phyloP scores from a whole-genome alignment of 495 filamentous ascomycete genomes.

The Penicillium malachiteum region DNA sequence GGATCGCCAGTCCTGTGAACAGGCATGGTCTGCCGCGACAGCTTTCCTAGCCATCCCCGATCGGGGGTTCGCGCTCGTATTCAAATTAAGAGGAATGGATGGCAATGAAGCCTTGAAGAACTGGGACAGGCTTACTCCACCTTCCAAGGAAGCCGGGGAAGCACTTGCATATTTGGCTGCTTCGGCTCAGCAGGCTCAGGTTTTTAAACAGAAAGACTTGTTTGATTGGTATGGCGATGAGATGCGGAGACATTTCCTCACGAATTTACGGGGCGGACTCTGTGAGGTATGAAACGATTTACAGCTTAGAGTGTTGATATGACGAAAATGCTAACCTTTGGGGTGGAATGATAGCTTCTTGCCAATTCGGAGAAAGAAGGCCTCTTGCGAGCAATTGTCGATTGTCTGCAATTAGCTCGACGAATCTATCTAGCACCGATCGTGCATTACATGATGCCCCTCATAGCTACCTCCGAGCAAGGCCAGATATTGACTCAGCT shows the following conservation, averaged over 20 bases:
- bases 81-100: conserved; percentile 21
- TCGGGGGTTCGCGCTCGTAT: conserved; percentile 26
- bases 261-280: conserved; percentile 39
- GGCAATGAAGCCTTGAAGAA: conserved; percentile 29
- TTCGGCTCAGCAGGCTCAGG: conserved; percentile 4
- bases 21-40: conserved; percentile 68
- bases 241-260: conserved; percentile 51
- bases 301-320: not conserved
- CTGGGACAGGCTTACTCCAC: conserved; percentile 33
- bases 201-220: conserved; percentile 22
- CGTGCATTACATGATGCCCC: conserved; percentile 37
- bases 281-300: conserved; percentile 29
- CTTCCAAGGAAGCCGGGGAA: conserved; percentile 32
- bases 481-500: conserved; percentile 50
- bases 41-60: conserved; percentile 58
- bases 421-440: conserved; percentile 49
- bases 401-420: conserved; percentile 43
- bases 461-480: conserved; percentile 26
- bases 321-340: conserved; percentile 3
- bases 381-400: conserved; percentile 39
- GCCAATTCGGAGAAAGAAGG: conserved; percentile 21
- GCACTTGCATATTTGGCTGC: conserved; percentile 44
- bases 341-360: conserved; percentile 27
- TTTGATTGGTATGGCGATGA: conserved; percentile 55
- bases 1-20: conserved; percentile 63